Evolutionary conservation across 2,329 filamentous ascomycete species (phyloP), one percentile per base, ranked within the genome.

Genomic region (Endoconidiophora laricicola): DNA sequence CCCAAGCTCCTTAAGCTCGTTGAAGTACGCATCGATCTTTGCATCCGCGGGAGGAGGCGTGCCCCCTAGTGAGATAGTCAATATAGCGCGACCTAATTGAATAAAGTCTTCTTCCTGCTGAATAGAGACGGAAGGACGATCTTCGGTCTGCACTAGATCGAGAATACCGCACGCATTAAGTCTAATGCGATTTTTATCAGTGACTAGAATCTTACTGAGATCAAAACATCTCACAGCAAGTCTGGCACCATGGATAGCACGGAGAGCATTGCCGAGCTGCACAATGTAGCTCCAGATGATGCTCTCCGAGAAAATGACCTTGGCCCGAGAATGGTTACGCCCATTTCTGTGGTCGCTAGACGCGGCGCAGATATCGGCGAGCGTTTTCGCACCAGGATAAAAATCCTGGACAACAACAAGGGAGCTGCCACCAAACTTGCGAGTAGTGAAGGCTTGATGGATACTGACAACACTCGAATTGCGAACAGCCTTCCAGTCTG

Each of bases 391-490:
- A 18, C 91, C 72, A 1, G 91, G 90, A 59, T 91, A 85, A 60
- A 94, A 98, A 62, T 94, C 86, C 54, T 86, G 91, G 22, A 94
- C 87, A 59, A 98, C 83, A 45, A 98, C 83, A 49, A 98, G 73
- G 2, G 91, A 55, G 64, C 86, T 94, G 62, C 96, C 91, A 50
- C 86, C 86, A 63, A 98, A 98, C 23, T 83, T 85, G 54, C 87
- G 74, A 10, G 86, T 93, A 0, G 91, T 98, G 60, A 98, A 98
- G 0, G 86, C 86, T 64, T 95, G 87, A 59, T 94, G 81, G 6
- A 94, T 77, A 0, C 81, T 83, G 26, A 96, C 90, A 18, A 96
- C 77, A 56, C 79, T 86, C 51, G 80, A 83, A 59, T 82, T 90
- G 60, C 77, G 75, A 45, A 98, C 76, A 52, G 83, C 78, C 60